Base-by-base conservation (phyloP, 495 filamentous ascomycete genomes). In the Hypoxylon cercidicola region DNA sequence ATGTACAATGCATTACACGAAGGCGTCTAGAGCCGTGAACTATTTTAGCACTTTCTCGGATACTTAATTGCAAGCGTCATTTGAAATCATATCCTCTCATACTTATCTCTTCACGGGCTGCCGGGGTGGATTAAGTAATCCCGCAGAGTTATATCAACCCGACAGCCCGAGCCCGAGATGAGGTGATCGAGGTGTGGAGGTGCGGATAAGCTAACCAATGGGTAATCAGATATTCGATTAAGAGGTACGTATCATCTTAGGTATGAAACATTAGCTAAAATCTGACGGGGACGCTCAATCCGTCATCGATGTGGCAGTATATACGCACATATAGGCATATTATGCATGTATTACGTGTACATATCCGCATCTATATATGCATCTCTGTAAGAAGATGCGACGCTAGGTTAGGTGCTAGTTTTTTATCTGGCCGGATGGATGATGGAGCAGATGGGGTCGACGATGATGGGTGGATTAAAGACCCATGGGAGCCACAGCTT, bases 111-210 rank as follows among this genome's bases (percentile, higher is more conserved):
- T 19, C 16, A 11, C n/a, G n/a, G n/a, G 19, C 20, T 44, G 6
- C 25, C 25, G 3, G 25, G 25, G 3, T 13, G 8, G 39, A 47
- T 53, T 50, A 10, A 7, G 28, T 47, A 16, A 49, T 48, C 25
- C 59, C n/a, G 59, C 50, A 62, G 10, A 12, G 41, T 62, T 53
- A 20, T 3, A 48, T n/a, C 41, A 15, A 13, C 30, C 59, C 50
- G 59, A 62, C n/a, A n/a, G n/a, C n/a, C n/a, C n/a, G n/a, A n/a
- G 12, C 34, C 59, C 49, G 50, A 62, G 59, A 62, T 62, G 50
- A 61, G 35, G 56, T 60, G 47, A 52, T 60, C 16, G 47, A 39
- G 35, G 37, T 18, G n/a, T n/a, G n/a, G n/a, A n/a, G n/a, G n/a
- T n/a, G n/a, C 57, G 37, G 45, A 46, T 35, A 53, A 25, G 28